phyloP scores from a whole-genome alignment of 495 filamentous ascomycete genomes.

The Jackrogersella minutella region DNA sequence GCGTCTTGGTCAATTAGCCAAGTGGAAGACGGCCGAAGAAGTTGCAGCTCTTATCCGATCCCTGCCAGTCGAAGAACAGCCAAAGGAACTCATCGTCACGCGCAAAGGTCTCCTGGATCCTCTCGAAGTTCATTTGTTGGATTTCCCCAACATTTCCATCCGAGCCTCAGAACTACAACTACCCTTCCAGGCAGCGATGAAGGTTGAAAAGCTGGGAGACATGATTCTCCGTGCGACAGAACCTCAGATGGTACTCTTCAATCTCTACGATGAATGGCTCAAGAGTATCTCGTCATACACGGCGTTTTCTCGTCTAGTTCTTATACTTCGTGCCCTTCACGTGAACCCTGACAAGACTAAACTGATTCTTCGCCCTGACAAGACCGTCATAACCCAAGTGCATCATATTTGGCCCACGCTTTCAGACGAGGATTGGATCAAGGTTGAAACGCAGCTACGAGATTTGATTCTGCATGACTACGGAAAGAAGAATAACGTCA shows the following conservation, averaged over 20 bases:
- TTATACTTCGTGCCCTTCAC: constrained; percentile 95
- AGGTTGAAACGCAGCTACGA: constrained; percentile 94
- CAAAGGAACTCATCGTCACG: constrained; percentile 98
- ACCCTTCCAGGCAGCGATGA: constrained; percentile 99
- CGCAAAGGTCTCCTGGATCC: constrained; percentile 97
- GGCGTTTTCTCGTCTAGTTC: constrained; percentile 93
- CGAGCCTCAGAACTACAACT: constrained; percentile 97
- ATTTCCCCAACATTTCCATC: constrained; percentile 99
- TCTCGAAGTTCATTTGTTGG: constrained; percentile 94
- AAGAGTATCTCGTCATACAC: constrained; percentile 99
- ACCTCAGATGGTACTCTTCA: constrained; percentile 99
- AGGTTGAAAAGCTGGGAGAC: constrained; percentile 98
- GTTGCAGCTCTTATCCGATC: constrained; percentile 97
- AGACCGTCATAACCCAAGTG: constrained; percentile 97
- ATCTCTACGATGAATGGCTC: constrained; percentile 98
- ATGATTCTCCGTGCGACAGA: constrained; percentile 99
- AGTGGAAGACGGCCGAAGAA: constrained; percentile 99
- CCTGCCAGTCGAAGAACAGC: constrained; percentile 96
- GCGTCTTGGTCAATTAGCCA: constrained; percentile 96
- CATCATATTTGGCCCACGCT: constrained; percentile 99
- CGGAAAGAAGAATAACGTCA: constrained; percentile 99
- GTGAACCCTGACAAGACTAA: constrained; percentile 99
- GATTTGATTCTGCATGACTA: constrained; percentile 98
- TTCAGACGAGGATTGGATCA: constrained; percentile 97
- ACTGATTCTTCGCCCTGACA: constrained; percentile 94